Base-by-base conservation (phyloP, 805 yeast genomes). In the Metschnikowia gruessii region DNA sequence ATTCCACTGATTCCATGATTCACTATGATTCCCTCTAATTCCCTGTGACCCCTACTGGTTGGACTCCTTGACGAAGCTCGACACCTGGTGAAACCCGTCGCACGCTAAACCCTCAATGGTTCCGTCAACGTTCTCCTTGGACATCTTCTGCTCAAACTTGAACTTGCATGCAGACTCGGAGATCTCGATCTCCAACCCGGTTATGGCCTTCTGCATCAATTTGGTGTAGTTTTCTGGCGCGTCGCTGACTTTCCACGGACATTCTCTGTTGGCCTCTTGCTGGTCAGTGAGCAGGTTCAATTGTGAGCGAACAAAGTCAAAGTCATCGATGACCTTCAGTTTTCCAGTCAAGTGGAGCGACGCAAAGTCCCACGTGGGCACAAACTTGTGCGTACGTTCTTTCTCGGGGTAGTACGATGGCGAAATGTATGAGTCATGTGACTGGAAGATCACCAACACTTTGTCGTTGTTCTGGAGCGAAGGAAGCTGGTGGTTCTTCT, bases 291-390 rank as follows among this genome's bases (percentile, higher is more conserved):
- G 61, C 18, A 58, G 57, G 19, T 68, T 65, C 36, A 82, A 57
- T 54, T 77, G 81, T 0, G 60, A 48, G 34, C 74, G 53, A 9
- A 81, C 69, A 66, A 75, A 79, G 15, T 67, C 75, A 19, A 61
- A 57, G 42, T 74, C 76, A 42, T 76, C 80, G 17, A 70, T 60
- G 13, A 78, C 58, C 21, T 50, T 65, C 9, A 83, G 72, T 24
- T 60, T 72, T 3, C 87, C 87, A 46, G 75, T 66, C 36, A 76
- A 66, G 56, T 83, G 86, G 28, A 77, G 81, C 3, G 77, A 63
- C 2, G 77, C 80, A 62, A 75, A 82, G 59, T 79, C 82, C 87
- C 87, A 83, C 1, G 87, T 82, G 15, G 87, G 86, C n/a, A 82
- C 87, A 35, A 70, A 72, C 57, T 80, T 82, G 50, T 80, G 83